Evolutionary conservation across 768 basidiomycete species (phyloP).

Genomic region (Flagelloscypha sp.): DNA sequence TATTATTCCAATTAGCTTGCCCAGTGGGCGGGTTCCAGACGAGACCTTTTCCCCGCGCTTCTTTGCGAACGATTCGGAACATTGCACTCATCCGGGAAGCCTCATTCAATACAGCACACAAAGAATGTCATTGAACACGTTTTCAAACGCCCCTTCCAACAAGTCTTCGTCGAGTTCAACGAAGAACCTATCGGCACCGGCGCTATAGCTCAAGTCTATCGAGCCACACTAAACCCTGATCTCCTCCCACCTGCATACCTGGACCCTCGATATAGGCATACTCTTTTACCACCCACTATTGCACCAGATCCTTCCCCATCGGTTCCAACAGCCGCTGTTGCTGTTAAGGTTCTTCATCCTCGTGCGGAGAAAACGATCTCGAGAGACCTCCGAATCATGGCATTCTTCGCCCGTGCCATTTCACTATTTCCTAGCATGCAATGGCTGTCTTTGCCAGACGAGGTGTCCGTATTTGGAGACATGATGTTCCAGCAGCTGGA

Average conservation of each 20-base stretch:
- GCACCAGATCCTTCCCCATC: conserved; percentile 59
- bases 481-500: conserved; percentile 98
- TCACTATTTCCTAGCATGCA: conserved; percentile 85
- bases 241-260: conserved; percentile 82
- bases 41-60: conserved; percentile 82
- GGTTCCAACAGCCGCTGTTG: conserved; percentile 80
- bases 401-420: conserved; percentile 76
- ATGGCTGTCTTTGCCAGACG: conserved; percentile 94
- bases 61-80: conserved; percentile 81
- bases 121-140: conserved; percentile 72
- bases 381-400: conserved; percentile 92
- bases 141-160: conserved; percentile 74
- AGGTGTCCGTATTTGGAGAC: conserved; percentile 86
- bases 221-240: conserved; percentile 75
- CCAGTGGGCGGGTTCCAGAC: conserved; percentile 97
- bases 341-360: conserved; percentile 94
- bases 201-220: conserved; percentile 98
- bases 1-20: conserved; percentile 51
- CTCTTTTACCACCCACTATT: conserved; percentile 39
- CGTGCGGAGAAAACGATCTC: conserved; percentile 71
- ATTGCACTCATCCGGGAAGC: conserved; percentile 80
- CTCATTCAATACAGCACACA: conserved; percentile 77
- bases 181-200: conserved; percentile 89
- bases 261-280: conserved; percentile 53
- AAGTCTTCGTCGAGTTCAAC: conserved; percentile 90